Evolutionary conservation across 805 yeast species (phyloP), one percentile per base, ranked within the genome.

Genomic region (Monosporozyma aerobia): DNA sequence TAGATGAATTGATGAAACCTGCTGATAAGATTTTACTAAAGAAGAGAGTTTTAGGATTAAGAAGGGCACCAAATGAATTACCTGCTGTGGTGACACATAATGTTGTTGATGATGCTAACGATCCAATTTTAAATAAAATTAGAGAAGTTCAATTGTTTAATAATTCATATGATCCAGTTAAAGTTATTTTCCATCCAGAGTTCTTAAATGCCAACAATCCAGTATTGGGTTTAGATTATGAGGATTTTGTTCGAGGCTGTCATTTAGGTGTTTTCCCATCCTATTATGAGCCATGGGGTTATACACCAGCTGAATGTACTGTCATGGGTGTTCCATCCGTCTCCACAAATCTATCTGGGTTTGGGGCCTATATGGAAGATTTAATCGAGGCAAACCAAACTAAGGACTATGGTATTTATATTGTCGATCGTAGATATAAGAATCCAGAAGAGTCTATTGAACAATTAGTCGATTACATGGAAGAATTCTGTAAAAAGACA

Each of bases 251-350:
- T 47, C 80, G 99, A 60, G 99, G 99, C 56, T 90, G 97, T 69
- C 98, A 92, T 71, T 74, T 94, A 69, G 99, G 99, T 69, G 96
- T 92, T 50, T 92, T 92, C 83, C 99, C 99, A 49, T 89, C 97
- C 0, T 92, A 92, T 73, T 92, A 92, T 67, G 99, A 92, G 73
- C 99, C 99, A 3, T 92, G 99, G 99, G 99, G 99, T 41, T 92
- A 92, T 70, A 92, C 99, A 2, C 99, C 99, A 3, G 98, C 98
- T 8, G 99, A 92, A 69, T 94, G 99, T 75, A 92, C 99, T 0
- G 99, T 94, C 25, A 92, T 92, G 99, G 99, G 99, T 53, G 95
- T 94, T 54, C 99, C 99, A 16, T 88, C 97, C 6, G 87, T 92
- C 63, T 92, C 99, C 10, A 92, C 99, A 44, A 92, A 92, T 68